Percentiles rank a stretch among this genome's conserved stretches.
Evolutionary conservation across 139 green algal genomes (phyloP).

Genomic region (Yamagishiella unicocca): DNA sequence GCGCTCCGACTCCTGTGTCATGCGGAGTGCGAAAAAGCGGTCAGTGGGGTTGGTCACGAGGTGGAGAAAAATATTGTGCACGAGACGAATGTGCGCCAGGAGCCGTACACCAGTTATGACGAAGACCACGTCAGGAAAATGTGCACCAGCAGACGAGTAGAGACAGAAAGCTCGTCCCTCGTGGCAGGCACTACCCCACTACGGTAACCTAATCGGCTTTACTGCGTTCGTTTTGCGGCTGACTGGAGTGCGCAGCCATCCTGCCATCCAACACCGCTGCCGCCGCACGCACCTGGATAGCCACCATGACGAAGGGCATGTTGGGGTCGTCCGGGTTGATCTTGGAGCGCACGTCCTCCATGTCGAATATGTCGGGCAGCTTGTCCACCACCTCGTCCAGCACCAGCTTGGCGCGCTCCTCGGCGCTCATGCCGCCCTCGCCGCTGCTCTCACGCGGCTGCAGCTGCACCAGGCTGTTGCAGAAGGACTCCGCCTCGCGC

Average conservation of each 20-base stretch:
- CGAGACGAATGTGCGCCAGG: too few species aligned
- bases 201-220: too few species aligned
- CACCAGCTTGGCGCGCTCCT: constrained; percentile 91
- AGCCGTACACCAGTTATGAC: too few species aligned
- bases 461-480: constrained; percentile 77
- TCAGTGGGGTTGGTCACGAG: neutral
- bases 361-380: constrained; percentile 86
- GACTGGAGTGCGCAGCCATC: too few species aligned
- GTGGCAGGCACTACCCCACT: too few species aligned
- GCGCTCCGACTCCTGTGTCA: constrained; percentile 91
- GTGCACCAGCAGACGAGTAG: too few species aligned
- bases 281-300: constrained; percentile 76
- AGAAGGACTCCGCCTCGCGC: constrained; percentile 87
- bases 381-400: constrained; percentile 88
- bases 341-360: constrained; percentile 89
- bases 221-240: too few species aligned
- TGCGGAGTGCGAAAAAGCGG: too few species aligned
- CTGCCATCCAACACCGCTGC: too few species aligned
- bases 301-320: constrained; percentile 92
- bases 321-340: constrained; percentile 87
- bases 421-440: constrained; percentile 75
- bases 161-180: too few species aligned
- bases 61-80: neutral
- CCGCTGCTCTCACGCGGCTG: constrained; percentile 79
- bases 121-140: too few species aligned